Evolutionary conservation across 1,139 yeast species (phyloP), one percentile per base, ranked within the genome.

Genomic region (Chernovozyma sophiae-reginae): DNA sequence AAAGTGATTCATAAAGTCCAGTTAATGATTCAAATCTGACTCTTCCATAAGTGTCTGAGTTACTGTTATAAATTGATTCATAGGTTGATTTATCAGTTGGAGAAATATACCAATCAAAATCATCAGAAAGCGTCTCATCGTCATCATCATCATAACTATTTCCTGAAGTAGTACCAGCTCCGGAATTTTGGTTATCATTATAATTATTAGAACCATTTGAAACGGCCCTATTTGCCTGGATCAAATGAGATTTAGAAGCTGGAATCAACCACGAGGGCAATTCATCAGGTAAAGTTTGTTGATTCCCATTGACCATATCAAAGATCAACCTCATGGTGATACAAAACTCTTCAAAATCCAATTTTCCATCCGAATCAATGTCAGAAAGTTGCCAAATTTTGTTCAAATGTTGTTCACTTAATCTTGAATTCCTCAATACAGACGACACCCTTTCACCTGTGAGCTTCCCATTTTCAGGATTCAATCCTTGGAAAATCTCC

Each of bases 291-390:
- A 90, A 71, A 16, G 65, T 62, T 8, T 70, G 57, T 34, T 74
- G 68, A 31, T 79, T 81, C 22, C 90, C 89, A 59, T 90, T 89
- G 35, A 92, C 92, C 53, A 84, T 62, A 58, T 92, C 98, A 57
- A 89, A 94, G 34, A 90, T 86, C 43, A 92, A 73, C 47, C 97
- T 74, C 98, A 92, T 94, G 39, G 97, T 92, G 44, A 92, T 87
- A 57, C 97, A 92, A 60, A 92, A 92, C 63, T 92, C 98, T 60
- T 92, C 99, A 58, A 92, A 92, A 59, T 94, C 99, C 49, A 92
- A 72, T 48, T 72, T 72, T 16, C 96, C 97, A 60, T 92, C 98
- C 40, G 77, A 77, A 60, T 92, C 98, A 38, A 92, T 87, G 58
- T 92, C 99, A 13, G 96, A 83, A 32, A 92, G 64, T 48, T 86